Conservation (phyloP, 306 rosid genomes). For the Canavalia ensiformis region DNA sequence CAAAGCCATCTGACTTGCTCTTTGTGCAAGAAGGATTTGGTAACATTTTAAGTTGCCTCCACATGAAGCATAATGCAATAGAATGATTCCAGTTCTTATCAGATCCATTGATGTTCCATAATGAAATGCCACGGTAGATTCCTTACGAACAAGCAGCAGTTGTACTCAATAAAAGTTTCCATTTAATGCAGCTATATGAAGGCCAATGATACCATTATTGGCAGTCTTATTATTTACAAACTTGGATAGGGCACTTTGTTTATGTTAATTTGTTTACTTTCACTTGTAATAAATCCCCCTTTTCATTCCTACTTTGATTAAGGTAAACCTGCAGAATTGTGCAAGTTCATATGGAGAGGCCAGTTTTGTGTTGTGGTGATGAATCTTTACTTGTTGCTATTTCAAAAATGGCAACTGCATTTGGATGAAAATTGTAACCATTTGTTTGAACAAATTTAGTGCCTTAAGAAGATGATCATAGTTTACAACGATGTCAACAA, state of each 20-base stretch:
- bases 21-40: slow-evolving; percentile 93
- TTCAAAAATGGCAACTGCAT: too few relatives aligned
- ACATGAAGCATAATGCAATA: slow-evolving; percentile 97
- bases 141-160: slow-evolving; percentile 87
- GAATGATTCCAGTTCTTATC: slow-evolving; percentile 97
- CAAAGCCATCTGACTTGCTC: slow-evolving; percentile 80
- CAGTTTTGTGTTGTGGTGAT: too few relatives aligned
- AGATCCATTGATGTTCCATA: slow-evolving; percentile 96
- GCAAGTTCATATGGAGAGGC: too few relatives aligned
- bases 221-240: slow-evolving; percentile 83
- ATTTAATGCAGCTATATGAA: slow-evolving; percentile 91
- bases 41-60: slow-evolving; percentile 98
- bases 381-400: too few relatives aligned
- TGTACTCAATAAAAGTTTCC: slow-evolving; percentile 91
- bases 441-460: too few relatives aligned
- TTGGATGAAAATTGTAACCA: too few relatives aligned
- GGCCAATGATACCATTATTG: slow-evolving; percentile 93
- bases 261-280: too few relatives aligned
- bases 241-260: slow-evolving; percentile 81
- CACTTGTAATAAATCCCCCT: too few relatives aligned
- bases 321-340: too few relatives aligned
- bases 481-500: not conserved
- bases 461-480: too few relatives aligned
- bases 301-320: too few relatives aligned
- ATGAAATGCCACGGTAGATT: slow-evolving; percentile 81